These are phyloP conservation scores for Solanum hybrid DNA, from an alignment of 305 asterid genomes.

Conservation along the genomic window DNA sequence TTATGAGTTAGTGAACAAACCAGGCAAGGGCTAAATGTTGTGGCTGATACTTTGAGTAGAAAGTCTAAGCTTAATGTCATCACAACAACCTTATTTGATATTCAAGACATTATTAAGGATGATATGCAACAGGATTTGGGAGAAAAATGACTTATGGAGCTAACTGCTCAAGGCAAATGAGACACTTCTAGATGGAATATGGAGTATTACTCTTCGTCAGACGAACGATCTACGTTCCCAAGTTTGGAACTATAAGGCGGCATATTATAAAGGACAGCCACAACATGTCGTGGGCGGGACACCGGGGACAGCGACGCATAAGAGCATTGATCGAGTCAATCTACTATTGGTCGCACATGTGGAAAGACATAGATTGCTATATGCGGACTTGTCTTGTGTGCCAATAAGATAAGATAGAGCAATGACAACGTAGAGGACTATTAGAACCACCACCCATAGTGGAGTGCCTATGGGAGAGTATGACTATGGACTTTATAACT, in stretches of 20 bases:
- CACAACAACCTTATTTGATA: no score
- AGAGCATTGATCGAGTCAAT: neutral
- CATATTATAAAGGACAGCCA: neutral
- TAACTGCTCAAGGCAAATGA: no score
- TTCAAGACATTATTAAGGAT: no score
- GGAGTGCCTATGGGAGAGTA: neutral
- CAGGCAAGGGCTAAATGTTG: no score
- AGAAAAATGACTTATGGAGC: no score
- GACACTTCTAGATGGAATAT: neutral
- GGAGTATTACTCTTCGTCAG: neutral
- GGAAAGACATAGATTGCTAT: neutral
- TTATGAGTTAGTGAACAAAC: no score
- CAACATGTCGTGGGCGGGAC: neutral
- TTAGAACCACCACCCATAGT: neutral
- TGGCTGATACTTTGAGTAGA: no score
- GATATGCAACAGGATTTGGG: no score
- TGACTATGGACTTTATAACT: no score
- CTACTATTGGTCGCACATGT: neutral
- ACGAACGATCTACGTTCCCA: neutral
- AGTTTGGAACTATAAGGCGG: neutral
- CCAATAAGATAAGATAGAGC: neutral
- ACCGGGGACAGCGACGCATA: neutral
- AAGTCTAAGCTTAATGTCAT: no score
- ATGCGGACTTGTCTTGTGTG: neutral
- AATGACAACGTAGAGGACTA: neutral